Evolutionary conservation across 805 yeast species (phyloP), one percentile per base, ranked within the genome.

Genomic region (Monosporozyma servazzii): DNA sequence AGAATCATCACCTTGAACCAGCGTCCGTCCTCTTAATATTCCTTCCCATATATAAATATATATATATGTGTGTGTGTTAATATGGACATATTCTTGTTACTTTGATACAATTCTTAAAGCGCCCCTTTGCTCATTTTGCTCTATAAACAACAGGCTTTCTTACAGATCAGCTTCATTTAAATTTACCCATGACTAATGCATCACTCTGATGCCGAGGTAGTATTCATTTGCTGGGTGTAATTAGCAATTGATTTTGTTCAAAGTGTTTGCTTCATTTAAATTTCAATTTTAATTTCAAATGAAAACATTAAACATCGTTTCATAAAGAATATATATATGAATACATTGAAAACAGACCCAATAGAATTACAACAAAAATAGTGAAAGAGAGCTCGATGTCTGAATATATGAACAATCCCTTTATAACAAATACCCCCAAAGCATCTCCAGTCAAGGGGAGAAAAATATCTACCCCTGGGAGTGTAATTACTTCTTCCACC

Each of bases 401-500:
- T 3, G 39, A 25, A 11, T 37, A 50, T 20, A 17, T 51, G 31
- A 33, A 46, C 8, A 66, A 66, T 52, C 69, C 70, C 21, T 66
- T 66, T 49, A 55, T 66, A 53, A 62, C 57, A 48, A 66, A 66
- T 50, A 65, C 70, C 6, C 70, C 70, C 8, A 55, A 57, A 1
- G 57, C 70, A 6, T 66, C 70, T 4, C 70, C 70, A 8, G 54
- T 44, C 9, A 43, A 37, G 15, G 33, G 43, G 17, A 27, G 18
- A 33, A 39, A 36, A n/a, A 29, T 37, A 33, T 27, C 49, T 3
- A 27, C 49, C 18, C 21, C 49, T 9, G 42, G 43, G 23, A 18
- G 41, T 47, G 31, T 37, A 13, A 17, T 37, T 10, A 30, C 44
- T 23, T 9, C 47, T 29, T 44, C 36, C 13, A 29, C 20, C 9